These are phyloP conservation scores for Escallonia rubra DNA, from an alignment of 129 eudicot genomes.

Conservation along the genomic window DNA sequence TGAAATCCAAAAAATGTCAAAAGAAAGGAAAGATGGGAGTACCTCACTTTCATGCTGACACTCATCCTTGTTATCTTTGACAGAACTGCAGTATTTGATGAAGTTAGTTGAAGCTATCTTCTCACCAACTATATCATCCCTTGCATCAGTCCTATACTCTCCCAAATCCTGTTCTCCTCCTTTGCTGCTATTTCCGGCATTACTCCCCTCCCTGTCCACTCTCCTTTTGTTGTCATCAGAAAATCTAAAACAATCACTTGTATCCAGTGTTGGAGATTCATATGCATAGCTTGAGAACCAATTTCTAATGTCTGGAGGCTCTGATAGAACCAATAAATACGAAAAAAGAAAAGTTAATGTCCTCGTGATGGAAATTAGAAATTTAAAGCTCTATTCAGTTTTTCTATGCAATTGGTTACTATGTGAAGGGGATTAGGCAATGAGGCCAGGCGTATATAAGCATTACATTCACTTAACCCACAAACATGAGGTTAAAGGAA, in stretches of 20 bases:
- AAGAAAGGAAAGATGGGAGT: neutral
- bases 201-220: neutral
- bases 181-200: slow-evolving; percentile 12
- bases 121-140: slow-evolving; percentile 1
- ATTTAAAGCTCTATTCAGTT: neutral
- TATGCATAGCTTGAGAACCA: slow-evolving; percentile 77
- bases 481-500: neutral
- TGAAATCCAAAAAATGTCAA: neutral
- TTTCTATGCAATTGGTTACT: too few species aligned
- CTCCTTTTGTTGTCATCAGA: slow-evolving; percentile 14
- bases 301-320: slow-evolving; percentile 55
- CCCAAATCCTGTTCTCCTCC: slow-evolving; percentile 2
- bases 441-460: neutral
- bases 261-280: slow-evolving; percentile 54
- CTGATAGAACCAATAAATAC: slow-evolving; percentile 26
- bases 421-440: neutral
- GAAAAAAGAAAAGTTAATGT: neutral
- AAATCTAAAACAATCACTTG: slow-evolving; percentile 24
- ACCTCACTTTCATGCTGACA: slow-evolving; percentile 12
- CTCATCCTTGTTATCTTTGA: slow-evolving; percentile 3
- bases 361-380: neutral
- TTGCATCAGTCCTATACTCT: neutral
- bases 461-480: neutral
- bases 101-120: slow-evolving; percentile 4
- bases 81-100: slow-evolving; percentile 14